phyloP scores from a whole-genome alignment of 257 asterid species.

The Parsonsia alboflavescens region DNA sequence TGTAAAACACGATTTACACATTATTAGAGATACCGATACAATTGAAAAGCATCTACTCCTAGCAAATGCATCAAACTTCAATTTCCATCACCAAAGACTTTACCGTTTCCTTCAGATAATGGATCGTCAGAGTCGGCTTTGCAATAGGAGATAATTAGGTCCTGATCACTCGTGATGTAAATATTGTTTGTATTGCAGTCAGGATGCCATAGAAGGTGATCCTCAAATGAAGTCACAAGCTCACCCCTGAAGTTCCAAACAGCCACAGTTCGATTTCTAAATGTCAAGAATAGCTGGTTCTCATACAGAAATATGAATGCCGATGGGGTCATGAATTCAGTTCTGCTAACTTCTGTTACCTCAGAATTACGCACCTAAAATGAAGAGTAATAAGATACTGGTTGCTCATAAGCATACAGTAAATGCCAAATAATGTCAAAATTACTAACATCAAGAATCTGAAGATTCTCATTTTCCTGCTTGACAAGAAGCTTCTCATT shows the following conservation, averaged over 20 bases:
- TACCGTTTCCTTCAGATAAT: slow-evolving; percentile 82
- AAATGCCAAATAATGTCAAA: not conserved
- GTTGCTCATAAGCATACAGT: not conserved
- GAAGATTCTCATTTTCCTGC: slow-evolving; percentile 96
- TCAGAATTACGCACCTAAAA: slow-evolving; percentile 83
- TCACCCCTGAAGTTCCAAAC: slow-evolving; percentile 99
- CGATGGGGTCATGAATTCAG: slow-evolving; percentile 98
- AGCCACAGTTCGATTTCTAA: slow-evolving; percentile 91
- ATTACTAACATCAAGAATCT: slow-evolving; percentile 83
- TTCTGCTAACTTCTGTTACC: slow-evolving; percentile 87
- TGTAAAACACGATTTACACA: slow-evolving; percentile 29
- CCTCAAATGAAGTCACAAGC: slow-evolving; percentile 96
- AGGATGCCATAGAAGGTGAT: slow-evolving; percentile 97
- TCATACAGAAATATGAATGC: slow-evolving; percentile 96
- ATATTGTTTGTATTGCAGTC: slow-evolving; percentile 98
- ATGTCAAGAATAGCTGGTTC: slow-evolving; percentile 91
- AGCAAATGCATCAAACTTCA: not conserved
- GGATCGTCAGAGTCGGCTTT: slow-evolving; percentile 83
- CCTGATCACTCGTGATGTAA: slow-evolving; percentile 97
- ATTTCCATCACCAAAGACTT: slow-evolving; percentile 6
- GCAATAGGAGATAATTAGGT: slow-evolving; percentile 97
- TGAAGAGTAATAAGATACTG: slow-evolving; percentile 24
- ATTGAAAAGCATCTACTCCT: not conserved
- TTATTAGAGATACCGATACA: not conserved
- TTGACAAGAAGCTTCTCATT: slow-evolving; percentile 98